Evolutionary conservation across 106 monocot species (phyloP).

Genomic region (Dioscorea dumetorum): DNA sequence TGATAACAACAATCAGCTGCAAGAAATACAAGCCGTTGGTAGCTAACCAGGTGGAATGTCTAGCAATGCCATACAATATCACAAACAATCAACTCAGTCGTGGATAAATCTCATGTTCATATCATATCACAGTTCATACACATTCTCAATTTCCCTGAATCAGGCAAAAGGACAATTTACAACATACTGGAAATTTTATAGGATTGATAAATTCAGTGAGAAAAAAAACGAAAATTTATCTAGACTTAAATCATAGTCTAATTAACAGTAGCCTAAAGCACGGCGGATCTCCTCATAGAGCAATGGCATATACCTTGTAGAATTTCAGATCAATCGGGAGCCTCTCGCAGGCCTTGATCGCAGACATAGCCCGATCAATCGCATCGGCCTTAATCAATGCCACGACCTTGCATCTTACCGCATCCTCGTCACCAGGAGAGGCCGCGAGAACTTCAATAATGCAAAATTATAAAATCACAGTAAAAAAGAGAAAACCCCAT

Average conservation of each 20-base stretch:
- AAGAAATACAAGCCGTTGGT: no score
- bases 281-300: no score
- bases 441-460: constrained; percentile 14
- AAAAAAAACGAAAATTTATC: neutral
- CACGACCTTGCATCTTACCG: constrained; percentile 38
- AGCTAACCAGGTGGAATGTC: no score
- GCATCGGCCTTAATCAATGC: constrained; percentile 37
- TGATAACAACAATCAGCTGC: no score
- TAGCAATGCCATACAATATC: no score
- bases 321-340: constrained; percentile 13
- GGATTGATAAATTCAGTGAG: neutral
- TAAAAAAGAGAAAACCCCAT: neutral
- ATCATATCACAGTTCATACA: neutral
- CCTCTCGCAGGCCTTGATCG: constrained; percentile 3
- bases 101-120: neutral
- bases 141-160: neutral
- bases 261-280: neutral
- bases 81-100: no score
- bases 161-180: neutral
- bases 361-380: constrained; percentile 25
- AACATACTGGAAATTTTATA: neutral
- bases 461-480: neutral
- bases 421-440: constrained; percentile 37
- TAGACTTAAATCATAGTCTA: neutral
- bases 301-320: constrained; percentile 22